Conservation (phyloP, 179 eudicot species). For the Pouteria campechiana region DNA sequence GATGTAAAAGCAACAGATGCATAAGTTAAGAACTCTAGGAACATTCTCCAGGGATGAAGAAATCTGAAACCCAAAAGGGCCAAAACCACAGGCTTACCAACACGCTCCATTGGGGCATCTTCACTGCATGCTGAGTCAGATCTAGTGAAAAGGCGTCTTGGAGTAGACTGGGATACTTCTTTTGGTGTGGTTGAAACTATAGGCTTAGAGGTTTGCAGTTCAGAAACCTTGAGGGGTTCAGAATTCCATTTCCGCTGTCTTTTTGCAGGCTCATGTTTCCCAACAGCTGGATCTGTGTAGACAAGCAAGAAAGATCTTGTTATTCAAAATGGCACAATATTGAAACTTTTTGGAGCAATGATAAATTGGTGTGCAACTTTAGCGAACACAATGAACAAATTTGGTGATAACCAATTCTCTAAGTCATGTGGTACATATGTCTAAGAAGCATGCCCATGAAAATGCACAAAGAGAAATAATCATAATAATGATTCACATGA, state of each 20-base stretch:
- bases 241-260: slow-evolving; percentile 70
- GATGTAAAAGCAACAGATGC: neutral
- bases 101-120: slow-evolving; percentile 60
- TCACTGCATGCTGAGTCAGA: slow-evolving; percentile 32
- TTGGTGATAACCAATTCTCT: no score
- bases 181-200: slow-evolving; percentile 25
- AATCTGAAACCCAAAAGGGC: neutral
- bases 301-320: no score
- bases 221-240: slow-evolving; percentile 29
- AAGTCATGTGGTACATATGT: no score
- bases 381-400: no score
- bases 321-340: no score
- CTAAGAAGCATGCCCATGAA: no score
- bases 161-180: slow-evolving; percentile 14
- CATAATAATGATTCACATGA: no score
- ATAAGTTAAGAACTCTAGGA: neutral
- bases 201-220: slow-evolving; percentile 21
- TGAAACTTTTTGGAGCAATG: no score
- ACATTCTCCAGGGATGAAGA: neutral
- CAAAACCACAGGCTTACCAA: slow-evolving; percentile 43
- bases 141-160: slow-evolving; percentile 34
- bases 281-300: slow-evolving; percentile 32
- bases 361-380: no score
- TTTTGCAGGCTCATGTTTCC: slow-evolving; percentile 39
- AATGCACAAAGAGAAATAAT: no score